Base-by-base conservation (phyloP, 306 rosid species). In the Cyclanthera cordifolia region DNA sequence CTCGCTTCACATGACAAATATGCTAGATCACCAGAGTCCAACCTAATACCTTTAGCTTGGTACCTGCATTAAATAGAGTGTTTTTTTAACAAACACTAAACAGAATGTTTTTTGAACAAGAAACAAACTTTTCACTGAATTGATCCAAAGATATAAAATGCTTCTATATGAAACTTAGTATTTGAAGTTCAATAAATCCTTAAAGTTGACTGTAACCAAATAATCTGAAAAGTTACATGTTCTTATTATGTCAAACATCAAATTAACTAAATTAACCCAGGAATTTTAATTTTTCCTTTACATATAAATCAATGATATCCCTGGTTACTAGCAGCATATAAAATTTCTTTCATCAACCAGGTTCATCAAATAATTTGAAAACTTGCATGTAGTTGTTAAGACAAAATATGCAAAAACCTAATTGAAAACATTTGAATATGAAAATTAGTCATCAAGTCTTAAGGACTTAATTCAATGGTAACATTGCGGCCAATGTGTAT, bases 11-110 rank as follows among this genome's bases (percentile, higher is more conserved):
- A 77, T 55, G 97, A 91, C 81, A 86, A 74, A 82, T 91, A 91
- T 52, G 97, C 95, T 23, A 91, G 83, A 74, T 91, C 97, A 41
- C 97, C 96, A n/a, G 97, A 91, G 75, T 91, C 96, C 80, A 89
- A 77, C 77, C 97, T 91, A 71, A 91, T 87, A 25, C 97, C 97
- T 48, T 53, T 75, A 72, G 96, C 92, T 78, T 78, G 84, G 85
- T 89, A 91, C 80, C 97, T 89, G 46, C 70, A 45, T 37, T 65
- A 45, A 65, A 43, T 46, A 65, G 70, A 25, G 12, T 21, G 10
- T 41, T 8, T 27, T 27, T 27, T 27, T 1, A 27, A 27, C 30
- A 27, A 27, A 27, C 30, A 27, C 30, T 27, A 27, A 27, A 27
- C 3, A 27, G 37, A 32, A 32, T 32, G 37, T 32, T 32, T 32